phyloP scores from a whole-genome alignment of 768 basidiomycete species.

The Phylloporus arenicola region DNA sequence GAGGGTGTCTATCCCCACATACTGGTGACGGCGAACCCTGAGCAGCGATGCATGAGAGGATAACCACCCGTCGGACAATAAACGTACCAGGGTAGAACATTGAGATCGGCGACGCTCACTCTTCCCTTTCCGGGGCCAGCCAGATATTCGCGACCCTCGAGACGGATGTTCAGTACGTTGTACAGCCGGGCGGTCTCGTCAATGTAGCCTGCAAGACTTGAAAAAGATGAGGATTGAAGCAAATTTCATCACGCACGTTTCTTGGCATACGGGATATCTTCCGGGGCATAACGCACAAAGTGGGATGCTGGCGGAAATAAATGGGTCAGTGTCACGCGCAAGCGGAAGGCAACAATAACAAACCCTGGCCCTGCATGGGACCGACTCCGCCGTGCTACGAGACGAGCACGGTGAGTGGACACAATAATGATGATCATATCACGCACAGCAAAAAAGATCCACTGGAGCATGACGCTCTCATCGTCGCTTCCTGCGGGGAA shows the following conservation, averaged over 20 bases:
- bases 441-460: conserved; percentile 81
- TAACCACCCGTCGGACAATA: neutral
- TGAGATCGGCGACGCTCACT: conserved; percentile 69
- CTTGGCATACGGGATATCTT: conserved; percentile 64
- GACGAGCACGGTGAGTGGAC: neutral
- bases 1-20: conserved; percentile 49
- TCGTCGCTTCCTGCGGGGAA: conserved; percentile 59
- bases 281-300: conserved; percentile 58
- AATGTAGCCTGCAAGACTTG: conserved; percentile 49
- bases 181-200: conserved; percentile 83
- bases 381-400: conserved; percentile 71
- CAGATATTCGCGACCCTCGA: conserved; percentile 69
- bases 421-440: neutral
- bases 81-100: conserved; percentile 55
- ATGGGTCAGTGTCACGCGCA: conserved; percentile 6
- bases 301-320: conserved; percentile 54
- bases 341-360: neutral
- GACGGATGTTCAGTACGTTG: conserved; percentile 73
- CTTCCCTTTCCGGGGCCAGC: conserved; percentile 67
- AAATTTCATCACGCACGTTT: conserved; percentile 42
- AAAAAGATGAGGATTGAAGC: neutral
- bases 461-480: conserved; percentile 71
- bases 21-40: conserved; percentile 52
- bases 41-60: neutral
- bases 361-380: conserved; percentile 81